These are phyloP conservation scores for Leccinum incarnatum DNA, from an alignment of 768 basidiomycete species.

Conservation along the genomic window DNA sequence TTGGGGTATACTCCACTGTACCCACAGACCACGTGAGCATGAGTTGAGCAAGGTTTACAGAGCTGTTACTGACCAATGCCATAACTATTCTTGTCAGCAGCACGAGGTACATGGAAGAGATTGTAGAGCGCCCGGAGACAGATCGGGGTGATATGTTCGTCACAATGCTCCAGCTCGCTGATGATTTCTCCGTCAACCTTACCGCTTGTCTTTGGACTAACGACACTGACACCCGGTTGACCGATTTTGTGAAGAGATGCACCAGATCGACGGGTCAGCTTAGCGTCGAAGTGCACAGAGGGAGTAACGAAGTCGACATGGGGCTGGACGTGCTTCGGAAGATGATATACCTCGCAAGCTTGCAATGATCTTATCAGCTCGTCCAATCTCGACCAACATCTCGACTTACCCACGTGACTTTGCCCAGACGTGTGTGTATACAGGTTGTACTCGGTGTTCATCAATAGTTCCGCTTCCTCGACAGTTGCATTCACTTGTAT, in stretches of 20 bases:
- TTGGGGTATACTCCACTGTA: slow-evolving; percentile 35
- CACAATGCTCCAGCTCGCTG: slow-evolving; percentile 18
- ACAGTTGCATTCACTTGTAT: slow-evolving; percentile 28
- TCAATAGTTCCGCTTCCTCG: slow-evolving; percentile 32
- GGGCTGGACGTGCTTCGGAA: slow-evolving; percentile 29
- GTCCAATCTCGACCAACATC: neutral
- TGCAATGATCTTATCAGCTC: neutral
- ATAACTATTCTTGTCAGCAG: slow-evolving; percentile 30
- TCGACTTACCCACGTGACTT: slow-evolving; percentile 24
- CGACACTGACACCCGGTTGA: slow-evolving; percentile 9
- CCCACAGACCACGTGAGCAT: neutral
- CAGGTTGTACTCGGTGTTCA: slow-evolving; percentile 34
- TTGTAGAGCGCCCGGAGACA: slow-evolving; percentile 31
- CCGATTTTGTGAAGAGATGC: slow-evolving; percentile 12
- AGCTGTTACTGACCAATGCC: slow-evolving; percentile 28
- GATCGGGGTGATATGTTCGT: slow-evolving; percentile 29
- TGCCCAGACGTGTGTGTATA: slow-evolving; percentile 27
- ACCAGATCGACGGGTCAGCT: slow-evolving; percentile 18
- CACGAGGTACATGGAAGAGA: slow-evolving; percentile 24
- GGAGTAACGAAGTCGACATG: slow-evolving; percentile 38
- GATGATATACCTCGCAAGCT: slow-evolving; percentile 34
- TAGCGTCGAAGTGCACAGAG: slow-evolving; percentile 34
- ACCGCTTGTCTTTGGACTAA: slow-evolving; percentile 16
- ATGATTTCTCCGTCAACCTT: slow-evolving; percentile 8
- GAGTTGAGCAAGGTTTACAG: too few relatives aligned